phyloP scores from a whole-genome alignment of 2,329 filamentous ascomycete genomes.

The Trichoderma endophyticum region DNA sequence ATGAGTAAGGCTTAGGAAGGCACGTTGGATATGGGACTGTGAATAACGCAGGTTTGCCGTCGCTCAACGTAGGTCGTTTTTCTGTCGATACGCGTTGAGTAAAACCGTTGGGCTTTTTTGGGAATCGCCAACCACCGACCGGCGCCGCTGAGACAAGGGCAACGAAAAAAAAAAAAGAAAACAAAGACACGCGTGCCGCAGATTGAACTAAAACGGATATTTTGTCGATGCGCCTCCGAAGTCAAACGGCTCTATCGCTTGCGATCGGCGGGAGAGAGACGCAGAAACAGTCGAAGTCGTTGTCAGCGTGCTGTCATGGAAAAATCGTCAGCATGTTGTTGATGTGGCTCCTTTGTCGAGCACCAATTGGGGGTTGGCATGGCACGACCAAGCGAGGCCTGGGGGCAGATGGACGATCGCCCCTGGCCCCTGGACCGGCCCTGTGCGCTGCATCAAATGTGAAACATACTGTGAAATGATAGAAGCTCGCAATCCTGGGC shows the following conservation, averaged over 20 bases:
- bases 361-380: constrained; percentile 23
- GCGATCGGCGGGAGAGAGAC: constrained; percentile 2
- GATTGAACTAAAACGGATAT: not conserved
- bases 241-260: not conserved
- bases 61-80: not conserved
- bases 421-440: not conserved
- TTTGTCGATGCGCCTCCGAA: not conserved
- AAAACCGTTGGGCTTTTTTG: not conserved
- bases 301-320: constrained; percentile 13
- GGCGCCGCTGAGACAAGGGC: not conserved
- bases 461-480: constrained; percentile 20
- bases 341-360: constrained; percentile 19
- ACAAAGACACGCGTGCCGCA: constrained; percentile 6
- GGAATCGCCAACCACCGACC: constrained; percentile 6
- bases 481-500: constrained; percentile 27
- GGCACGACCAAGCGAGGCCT: constrained; percentile 21
- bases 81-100: constrained; percentile 10
- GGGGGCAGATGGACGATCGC: not conserved
- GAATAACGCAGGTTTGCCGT: not conserved
- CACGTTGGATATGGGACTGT: constrained; percentile 14
- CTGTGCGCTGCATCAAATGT: constrained; percentile 9
- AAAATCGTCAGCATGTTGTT: constrained; percentile 19
- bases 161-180: not conserved
- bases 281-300: not conserved
- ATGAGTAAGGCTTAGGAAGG: constrained; percentile 45